Base-by-base conservation (phyloP, 2,329 filamentous ascomycete genomes). In the Stagonosporopsis cucurbitacearum region DNA sequence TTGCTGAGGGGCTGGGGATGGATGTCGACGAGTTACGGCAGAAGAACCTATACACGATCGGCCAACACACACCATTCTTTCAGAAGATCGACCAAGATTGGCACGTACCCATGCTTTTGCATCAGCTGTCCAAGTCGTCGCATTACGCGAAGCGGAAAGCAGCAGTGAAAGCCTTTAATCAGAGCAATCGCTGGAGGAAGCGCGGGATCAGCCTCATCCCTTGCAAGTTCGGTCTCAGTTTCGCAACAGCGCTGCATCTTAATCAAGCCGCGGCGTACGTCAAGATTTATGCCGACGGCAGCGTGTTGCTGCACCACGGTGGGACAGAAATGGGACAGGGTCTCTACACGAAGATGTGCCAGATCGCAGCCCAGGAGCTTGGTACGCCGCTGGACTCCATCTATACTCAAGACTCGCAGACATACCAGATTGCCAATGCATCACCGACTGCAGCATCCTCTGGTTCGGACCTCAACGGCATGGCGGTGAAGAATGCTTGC, bases 301-400 rank as follows among this genome's bases (percentile, higher is more conserved):
- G 90, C 9, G 84, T 98, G 5, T 81, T 98, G 0, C 88, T 98
- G 7, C 94, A 95, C 2, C 95, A 98, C 65, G 95, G 94, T 49
- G 95, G 94, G 57, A 96, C 92, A 0, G 94, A 98, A 76, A 98
- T 98, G 94, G 94, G 94, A 1, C 94, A 98, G 76, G 94, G 94
- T 1, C 81, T 98, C 11, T 91, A 97, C 76, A 98, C 94, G 3
- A 98, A 98, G 79, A 96, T 98, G 87, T 88, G 86, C 44, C 94
- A 96, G 84, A 92, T 98, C 55, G 92, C 93, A 1, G 94, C 94
- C 0, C 91, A 98, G 75, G 91, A 93, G 4, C 84, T 98, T 1
- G 79, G 85, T n/a, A 89, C 97, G 0, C 91, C 94, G 0, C 81
- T 94, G 50, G 87, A 91, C 25, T 84, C 86, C 55, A 90, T 98